phyloP scores from a whole-genome alignment of 2,329 filamentous ascomycete species.

The Lojkania enalia region DNA sequence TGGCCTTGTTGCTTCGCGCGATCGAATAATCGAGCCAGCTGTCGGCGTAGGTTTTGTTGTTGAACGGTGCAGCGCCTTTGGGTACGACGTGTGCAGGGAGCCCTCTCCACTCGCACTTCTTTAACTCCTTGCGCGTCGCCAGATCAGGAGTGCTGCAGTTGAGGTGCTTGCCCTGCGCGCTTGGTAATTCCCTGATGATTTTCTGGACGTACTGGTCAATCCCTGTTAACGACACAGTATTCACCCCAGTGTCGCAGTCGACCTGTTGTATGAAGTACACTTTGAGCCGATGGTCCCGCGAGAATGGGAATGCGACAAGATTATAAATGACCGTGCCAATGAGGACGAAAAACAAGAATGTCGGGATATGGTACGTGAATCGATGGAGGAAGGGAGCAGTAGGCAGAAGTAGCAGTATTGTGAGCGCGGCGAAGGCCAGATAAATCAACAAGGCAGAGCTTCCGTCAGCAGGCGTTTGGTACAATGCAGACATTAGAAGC shows the following conservation, averaged over 20 bases:
- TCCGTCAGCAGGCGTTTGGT: constrained; percentile 85
- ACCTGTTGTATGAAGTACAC: constrained; percentile 83
- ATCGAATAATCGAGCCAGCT: constrained; percentile 70
- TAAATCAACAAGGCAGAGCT: constrained; percentile 72
- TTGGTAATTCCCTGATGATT: constrained; percentile 71
- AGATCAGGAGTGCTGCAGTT: constrained; percentile 46
- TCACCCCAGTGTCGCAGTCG: constrained; percentile 71
- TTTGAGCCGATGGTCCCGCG: constrained; percentile 76
- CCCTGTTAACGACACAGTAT: constrained; percentile 60
- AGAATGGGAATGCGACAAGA: constrained; percentile 86
- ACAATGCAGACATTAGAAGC: constrained; percentile 69
- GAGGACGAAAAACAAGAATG: constrained; percentile 74
- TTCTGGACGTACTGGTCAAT: constrained; percentile 46
- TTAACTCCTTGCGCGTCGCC: constrained; percentile 57
- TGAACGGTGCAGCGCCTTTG: constrained; percentile 25
- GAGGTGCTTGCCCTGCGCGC: constrained; percentile 62
- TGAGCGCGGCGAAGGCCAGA: constrained; percentile 67
- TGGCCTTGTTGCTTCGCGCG: constrained; percentile 50
- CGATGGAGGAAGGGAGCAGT: constrained; percentile 84
- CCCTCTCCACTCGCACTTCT: constrained; percentile 72
- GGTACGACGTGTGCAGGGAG: constrained; percentile 66
- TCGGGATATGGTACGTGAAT: constrained; percentile 78
- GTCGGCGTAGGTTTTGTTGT: constrained; percentile 30
- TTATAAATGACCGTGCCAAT: constrained; percentile 81
- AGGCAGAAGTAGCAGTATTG: constrained; percentile 73